Evolutionary conservation across 495 filamentous ascomycete species (phyloP).

Genomic region (Trichocladium uniseriatum): DNA sequence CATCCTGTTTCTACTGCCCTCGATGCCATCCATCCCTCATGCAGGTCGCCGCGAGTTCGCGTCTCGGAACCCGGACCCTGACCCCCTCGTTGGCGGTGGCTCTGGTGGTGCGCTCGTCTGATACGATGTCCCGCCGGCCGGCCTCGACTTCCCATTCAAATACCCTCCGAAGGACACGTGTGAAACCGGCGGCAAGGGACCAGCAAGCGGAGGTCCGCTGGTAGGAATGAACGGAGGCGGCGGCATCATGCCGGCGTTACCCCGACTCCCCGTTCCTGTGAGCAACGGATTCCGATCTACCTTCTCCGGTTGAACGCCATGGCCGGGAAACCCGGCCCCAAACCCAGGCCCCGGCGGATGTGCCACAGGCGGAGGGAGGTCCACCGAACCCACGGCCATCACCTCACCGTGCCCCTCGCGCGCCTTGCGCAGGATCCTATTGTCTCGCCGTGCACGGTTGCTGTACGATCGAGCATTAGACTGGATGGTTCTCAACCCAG

Average conservation of each 20-base stretch:
- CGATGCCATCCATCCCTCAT: no score
- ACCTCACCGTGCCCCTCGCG: conserved; percentile 1
- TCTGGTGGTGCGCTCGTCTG: no score
- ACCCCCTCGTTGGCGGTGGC: no score
- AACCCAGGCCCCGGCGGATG: background rate
- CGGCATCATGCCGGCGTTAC: background rate
- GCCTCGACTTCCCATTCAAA: background rate
- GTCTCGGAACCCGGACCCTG: no score
- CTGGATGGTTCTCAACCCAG: conserved; percentile 41
- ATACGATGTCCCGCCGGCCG: no score
- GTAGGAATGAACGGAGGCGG: conserved; percentile 7
- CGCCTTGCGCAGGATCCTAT: background rate
- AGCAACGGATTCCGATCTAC: background rate
- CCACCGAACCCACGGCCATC: background rate
- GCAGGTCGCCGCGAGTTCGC: no score
- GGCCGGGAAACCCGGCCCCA: background rate
- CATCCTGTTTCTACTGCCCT: no score
- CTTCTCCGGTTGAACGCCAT: background rate
- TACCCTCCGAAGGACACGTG: conserved; percentile 2
- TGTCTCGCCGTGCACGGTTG: conserved; percentile 34
- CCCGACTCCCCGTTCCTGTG: background rate
- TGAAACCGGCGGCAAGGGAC: background rate
- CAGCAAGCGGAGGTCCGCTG: background rate
- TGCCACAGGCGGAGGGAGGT: background rate
- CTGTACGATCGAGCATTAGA: conserved; percentile 36